Base-by-base conservation (phyloP, 2,329 filamentous ascomycete genomes). In the Paecilomyces fulvus region DNA sequence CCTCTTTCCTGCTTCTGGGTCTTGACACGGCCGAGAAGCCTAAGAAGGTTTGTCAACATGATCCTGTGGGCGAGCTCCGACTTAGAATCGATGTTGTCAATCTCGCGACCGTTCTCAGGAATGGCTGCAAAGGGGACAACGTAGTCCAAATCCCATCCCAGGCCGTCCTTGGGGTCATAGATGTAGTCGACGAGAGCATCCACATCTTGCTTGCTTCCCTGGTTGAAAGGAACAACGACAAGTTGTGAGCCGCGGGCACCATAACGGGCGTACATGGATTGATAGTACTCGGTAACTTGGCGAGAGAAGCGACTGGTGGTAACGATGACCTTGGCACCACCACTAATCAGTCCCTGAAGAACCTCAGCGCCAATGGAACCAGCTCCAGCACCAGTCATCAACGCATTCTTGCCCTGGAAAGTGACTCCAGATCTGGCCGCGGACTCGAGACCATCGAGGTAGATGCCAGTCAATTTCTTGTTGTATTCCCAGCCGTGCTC, bases 271-370 rank as follows among this genome's bases (percentile, higher is more conserved):
- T 99, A 99, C 89, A 99, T 97, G 56, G 90, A 86, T 76, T 99
- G 94, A 77, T 99, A 99, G 79, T 97, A 99, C 78, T 99, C 94
- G 5, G 94, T 99, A 56, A 99, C 94, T 73, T 96, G 89, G 50
- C 91, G 89, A 14, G 94, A 99, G 80, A 94, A 99, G 64, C 94
- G 87, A 69, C 90, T 96, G 17, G 94, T 99, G 12, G 94, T 99
- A 58, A 99, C 95, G 54, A 97, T 80, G 46, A 99, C 95, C 79
- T 94, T 95, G 63, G 94, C 94, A 70, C 94, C 94, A 77, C 95
- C 94, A 69, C 90, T 95, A 74, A 99, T 91, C 61, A 99, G 81
- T 57, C 94, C 94, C 75, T 96, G 92, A 12, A 99, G 82, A 54
- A 99, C 94, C 67, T 97, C 94, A 33, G 94, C 94, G 72, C 94